Conservation (phyloP, 2,329 filamentous ascomycete species). For the Chalaropsis ovoidea region DNA sequence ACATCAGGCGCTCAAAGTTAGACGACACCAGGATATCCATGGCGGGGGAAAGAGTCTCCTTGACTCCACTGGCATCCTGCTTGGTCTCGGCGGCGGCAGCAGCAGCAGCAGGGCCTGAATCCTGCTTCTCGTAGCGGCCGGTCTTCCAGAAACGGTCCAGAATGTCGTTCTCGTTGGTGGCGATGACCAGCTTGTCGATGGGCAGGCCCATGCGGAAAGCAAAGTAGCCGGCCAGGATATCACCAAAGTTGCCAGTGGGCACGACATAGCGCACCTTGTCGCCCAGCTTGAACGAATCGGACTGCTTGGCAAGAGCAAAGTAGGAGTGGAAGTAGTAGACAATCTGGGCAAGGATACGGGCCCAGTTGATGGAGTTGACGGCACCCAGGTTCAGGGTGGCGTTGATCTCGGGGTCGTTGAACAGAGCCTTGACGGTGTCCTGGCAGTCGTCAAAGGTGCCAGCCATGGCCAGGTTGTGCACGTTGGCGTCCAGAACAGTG, state of each 20-base stretch:
- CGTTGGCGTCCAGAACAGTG: conserved; percentile 78
- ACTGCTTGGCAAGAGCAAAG: conserved; percentile 61
- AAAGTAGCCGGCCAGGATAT: conserved; percentile 89
- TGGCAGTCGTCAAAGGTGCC: conserved; percentile 97
- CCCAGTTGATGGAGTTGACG: conserved; percentile 96
- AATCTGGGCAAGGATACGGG: conserved; percentile 89
- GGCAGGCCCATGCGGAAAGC: conserved; percentile 84
- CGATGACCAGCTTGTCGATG: conserved; percentile 76
- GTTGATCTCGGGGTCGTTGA: conserved; percentile 78
- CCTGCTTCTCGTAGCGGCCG: conserved; percentile 79
- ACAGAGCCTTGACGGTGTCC: conserved; percentile 90
- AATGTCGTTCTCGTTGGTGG: conserved; percentile 97
- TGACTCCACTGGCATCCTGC: conserved; percentile 58
- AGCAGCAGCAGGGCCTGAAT: conserved; percentile 35
- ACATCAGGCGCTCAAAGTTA: conserved; percentile 92
- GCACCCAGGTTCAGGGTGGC: conserved; percentile 72
- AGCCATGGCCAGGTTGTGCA: conserved; percentile 81
- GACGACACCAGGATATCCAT: conserved; percentile 97
- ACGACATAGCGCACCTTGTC: conserved; percentile 75
- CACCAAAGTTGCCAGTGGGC: conserved; percentile 92
- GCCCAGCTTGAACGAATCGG: conserved; percentile 50
- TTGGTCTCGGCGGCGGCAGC: conserved; percentile 51
- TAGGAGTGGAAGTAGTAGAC: conserved; percentile 96
- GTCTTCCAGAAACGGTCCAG: conserved; percentile 90
- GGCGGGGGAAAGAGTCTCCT: conserved; percentile 84